These are phyloP conservation scores for Datisca glomerata DNA, from an alignment of 306 rosid genomes.

Conservation along the genomic window DNA sequence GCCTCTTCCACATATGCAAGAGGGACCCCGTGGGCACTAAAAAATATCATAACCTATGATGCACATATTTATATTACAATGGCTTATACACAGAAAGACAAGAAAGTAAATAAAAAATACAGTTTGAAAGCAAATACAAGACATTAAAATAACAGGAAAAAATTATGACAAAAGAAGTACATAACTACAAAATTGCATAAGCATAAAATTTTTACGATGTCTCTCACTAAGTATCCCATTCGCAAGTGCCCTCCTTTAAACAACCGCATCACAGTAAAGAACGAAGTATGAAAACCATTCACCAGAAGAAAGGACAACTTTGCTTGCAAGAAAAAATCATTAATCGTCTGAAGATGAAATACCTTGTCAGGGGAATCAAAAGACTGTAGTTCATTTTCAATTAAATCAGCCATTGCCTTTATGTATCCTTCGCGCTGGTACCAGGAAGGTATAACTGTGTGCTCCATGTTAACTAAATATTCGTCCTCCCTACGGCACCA, in stretches of 20 bases:
- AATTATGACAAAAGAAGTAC: no score
- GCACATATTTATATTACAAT: conserved; percentile 10
- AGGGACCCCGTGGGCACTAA: conserved; percentile 96
- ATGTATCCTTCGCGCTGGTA: conserved; percentile 97
- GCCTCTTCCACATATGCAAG: conserved; percentile 98
- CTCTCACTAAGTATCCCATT: no score
- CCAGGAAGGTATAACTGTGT: conserved; percentile 96
- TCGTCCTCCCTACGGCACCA: conserved; percentile 71
- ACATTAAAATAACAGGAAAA: no score
- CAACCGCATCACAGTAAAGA: no score
- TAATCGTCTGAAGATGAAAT: conserved; percentile 8
- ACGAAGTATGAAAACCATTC: no score
- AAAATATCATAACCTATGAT: conserved; percentile 72
- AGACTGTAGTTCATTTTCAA: conserved; percentile 58
- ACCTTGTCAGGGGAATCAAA: conserved; percentile 64
- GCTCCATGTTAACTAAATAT: conserved; percentile 96
- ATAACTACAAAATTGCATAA: no score
- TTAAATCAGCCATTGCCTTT: conserved; percentile 87
- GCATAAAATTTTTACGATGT: no score
- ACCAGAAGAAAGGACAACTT: no score
- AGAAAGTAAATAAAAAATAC: no score
- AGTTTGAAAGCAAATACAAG: no score
- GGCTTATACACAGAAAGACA: neutral
- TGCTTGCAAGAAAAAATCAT: no score
- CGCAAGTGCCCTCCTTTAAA: no score